These are phyloP conservation scores for Colletotrichum tofieldiae DNA, from an alignment of 2,329 filamentous ascomycete genomes.

Conservation along the genomic window DNA sequence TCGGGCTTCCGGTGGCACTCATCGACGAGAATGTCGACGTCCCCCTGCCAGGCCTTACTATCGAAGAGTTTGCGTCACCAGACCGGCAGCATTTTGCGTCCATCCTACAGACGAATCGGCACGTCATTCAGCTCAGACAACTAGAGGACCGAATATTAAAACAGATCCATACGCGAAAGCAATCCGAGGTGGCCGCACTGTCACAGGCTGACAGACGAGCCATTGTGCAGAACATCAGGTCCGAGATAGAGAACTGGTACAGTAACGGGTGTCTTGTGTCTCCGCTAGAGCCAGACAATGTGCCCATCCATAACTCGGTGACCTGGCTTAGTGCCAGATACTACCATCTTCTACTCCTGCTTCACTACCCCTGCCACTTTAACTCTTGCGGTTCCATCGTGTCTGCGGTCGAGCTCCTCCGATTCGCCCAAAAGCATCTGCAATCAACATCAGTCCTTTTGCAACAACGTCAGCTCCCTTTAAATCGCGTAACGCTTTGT, in stretches of 20 bases:
- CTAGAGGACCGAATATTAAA: slow-evolving; percentile 59
- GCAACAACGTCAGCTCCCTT: slow-evolving; percentile 59
- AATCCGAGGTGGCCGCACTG: slow-evolving; percentile 50
- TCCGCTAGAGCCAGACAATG: slow-evolving; percentile 59
- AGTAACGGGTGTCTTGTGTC: slow-evolving; percentile 62
- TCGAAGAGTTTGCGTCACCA: slow-evolving; percentile 61
- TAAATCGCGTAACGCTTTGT: slow-evolving; percentile 60
- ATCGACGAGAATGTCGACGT: slow-evolving; percentile 58
- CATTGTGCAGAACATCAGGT: slow-evolving; percentile 53
- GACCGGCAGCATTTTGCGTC: slow-evolving; percentile 56
- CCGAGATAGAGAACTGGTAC: slow-evolving; percentile 64
- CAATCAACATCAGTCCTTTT: slow-evolving; percentile 59
- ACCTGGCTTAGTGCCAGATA: slow-evolving; percentile 61
- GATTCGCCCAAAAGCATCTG: slow-evolving; percentile 59
- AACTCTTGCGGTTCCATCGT: slow-evolving; percentile 53
- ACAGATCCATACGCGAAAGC: slow-evolving; percentile 53
- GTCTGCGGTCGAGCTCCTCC: slow-evolving; percentile 53
- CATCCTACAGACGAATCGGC: slow-evolving; percentile 61
- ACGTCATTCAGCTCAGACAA: slow-evolving; percentile 61
- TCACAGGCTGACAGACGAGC: slow-evolving; percentile 52
- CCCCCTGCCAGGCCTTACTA: slow-evolving; percentile 60
- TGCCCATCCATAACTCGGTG: slow-evolving; percentile 62
- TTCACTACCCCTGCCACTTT: slow-evolving; percentile 61
- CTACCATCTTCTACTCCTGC: slow-evolving; percentile 60
- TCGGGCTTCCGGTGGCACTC: slow-evolving; percentile 58